Evolutionary conservation across 1,284 basidiomycete species (phyloP).

Genomic region (Apiotrichum sp.): DNA sequence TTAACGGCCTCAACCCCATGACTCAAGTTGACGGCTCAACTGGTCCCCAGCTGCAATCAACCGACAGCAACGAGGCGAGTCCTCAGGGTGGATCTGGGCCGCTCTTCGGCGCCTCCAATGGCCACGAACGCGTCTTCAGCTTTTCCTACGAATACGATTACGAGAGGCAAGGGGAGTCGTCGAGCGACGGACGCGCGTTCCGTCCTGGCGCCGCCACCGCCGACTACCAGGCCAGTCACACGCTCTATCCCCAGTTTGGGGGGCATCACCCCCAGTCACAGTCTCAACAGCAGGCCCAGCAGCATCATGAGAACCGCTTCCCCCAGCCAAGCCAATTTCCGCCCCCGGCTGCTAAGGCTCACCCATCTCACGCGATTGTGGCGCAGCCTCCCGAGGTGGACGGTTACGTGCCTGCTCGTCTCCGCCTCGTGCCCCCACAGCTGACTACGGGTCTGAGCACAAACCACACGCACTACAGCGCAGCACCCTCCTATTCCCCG

Average conservation of each 20-base stretch:
- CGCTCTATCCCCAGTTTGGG: too few relatives aligned
- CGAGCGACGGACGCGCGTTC: too few relatives aligned
- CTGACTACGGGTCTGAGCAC: not conserved
- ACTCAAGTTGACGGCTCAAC: too few relatives aligned
- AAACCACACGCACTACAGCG: not conserved
- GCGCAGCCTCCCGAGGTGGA: constrained; percentile 1
- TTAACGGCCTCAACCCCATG: too few relatives aligned
- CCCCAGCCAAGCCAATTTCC: not conserved
- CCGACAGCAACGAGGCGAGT: not conserved
- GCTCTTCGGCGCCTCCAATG: not conserved
- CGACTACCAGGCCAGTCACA: too few relatives aligned
- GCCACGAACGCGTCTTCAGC: not conserved
- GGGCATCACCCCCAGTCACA: not conserved
- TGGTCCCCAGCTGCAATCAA: too few relatives aligned
- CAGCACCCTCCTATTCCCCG: not conserved
- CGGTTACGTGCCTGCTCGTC: constrained; percentile 5
- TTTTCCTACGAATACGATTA: not conserved
- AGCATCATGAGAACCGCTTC: not conserved
- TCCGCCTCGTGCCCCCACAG: constrained; percentile 1
- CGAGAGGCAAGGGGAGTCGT: too few relatives aligned
- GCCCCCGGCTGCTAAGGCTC: too few relatives aligned
- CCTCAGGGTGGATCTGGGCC: not conserved
- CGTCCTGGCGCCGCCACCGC: too few relatives aligned
- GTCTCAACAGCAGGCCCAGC: not conserved
- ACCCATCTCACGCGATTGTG: too few relatives aligned